These are phyloP conservation scores for Leishmania mexicana DNA, from an alignment of 208 protist species.

Conservation along the genomic window DNA sequence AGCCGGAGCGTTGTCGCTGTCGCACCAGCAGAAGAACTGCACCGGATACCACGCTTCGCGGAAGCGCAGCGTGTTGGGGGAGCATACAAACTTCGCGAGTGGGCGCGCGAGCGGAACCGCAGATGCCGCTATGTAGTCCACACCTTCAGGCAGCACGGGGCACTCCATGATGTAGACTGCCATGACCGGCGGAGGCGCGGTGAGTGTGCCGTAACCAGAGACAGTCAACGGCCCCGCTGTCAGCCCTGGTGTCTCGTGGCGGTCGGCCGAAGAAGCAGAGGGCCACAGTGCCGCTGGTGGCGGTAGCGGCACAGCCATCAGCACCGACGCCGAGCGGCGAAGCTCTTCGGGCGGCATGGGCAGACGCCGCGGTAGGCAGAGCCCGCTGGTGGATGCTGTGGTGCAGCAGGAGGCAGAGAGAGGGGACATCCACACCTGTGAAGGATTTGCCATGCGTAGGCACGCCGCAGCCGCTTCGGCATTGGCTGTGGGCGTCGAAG, in stretches of 20 bases:
- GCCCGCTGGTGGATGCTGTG: neutral
- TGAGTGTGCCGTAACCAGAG: neutral
- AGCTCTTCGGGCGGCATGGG: conserved; percentile 10
- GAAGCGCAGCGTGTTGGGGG: conserved; percentile 61
- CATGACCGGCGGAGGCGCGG: conserved; percentile 6
- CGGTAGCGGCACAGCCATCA: conserved; percentile 25
- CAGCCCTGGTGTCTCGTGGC: neutral
- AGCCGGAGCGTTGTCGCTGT: neutral
- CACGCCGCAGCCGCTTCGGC: conserved; percentile 14
- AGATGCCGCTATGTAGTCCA: conserved; percentile 24
- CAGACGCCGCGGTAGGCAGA: conserved; percentile 26
- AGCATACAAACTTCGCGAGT: conserved; percentile 31
- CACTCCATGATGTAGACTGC: conserved; percentile 32
- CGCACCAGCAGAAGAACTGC: conserved; percentile 49
- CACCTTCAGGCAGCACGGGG: conserved; percentile 30
- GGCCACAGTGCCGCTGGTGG: neutral
- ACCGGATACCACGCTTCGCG: conserved; percentile 62
- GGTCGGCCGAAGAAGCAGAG: neutral
- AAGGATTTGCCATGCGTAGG: conserved; percentile 18
- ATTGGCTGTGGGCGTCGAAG: neutral
- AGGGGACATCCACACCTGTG: conserved; percentile 11
- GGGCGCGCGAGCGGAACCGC: conserved; percentile 18
- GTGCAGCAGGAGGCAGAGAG: neutral
- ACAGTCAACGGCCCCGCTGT: neutral
- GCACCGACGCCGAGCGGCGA: conserved; percentile 15